phyloP scores from a whole-genome alignment of 2,329 filamentous ascomycete genomes.

The Geoglossum cookeanum region DNA sequence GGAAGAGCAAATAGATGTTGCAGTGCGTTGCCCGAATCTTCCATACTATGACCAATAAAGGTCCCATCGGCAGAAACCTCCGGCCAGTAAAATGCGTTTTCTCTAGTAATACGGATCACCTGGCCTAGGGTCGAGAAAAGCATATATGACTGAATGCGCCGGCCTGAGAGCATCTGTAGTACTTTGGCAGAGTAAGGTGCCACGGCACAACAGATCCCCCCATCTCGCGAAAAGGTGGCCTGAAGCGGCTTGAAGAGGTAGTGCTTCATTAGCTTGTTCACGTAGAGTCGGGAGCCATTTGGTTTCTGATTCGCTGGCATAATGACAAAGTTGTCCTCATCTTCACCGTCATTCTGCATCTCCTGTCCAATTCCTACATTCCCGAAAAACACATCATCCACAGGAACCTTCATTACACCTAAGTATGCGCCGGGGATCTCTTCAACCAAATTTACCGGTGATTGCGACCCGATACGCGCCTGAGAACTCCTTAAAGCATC shows the following conservation, averaged over 20 bases:
- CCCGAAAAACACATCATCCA: constrained; percentile 2
- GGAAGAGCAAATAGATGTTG: background rate
- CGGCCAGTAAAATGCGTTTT: constrained; percentile 14
- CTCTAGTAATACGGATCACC: constrained; percentile 10
- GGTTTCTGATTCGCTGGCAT: background rate
- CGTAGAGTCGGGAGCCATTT: constrained; percentile 25
- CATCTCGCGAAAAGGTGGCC: background rate
- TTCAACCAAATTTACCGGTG: background rate
- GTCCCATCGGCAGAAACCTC: background rate
- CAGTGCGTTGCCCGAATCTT: background rate
- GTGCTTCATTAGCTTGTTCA: constrained; percentile 23
- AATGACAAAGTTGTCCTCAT: background rate
- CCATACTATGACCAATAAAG: background rate
- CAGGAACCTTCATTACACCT: background rate
- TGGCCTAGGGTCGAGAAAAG: background rate
- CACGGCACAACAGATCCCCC: background rate
- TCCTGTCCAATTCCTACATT: background rate
- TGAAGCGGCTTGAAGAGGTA: background rate
- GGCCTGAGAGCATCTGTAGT: background rate
- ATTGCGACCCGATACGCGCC: background rate
- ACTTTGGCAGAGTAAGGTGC: constrained; percentile 2
- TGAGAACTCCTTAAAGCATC: background rate
- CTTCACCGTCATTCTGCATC: background rate
- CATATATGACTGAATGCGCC: background rate
- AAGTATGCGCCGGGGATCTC: background rate